Evolutionary conservation across 1,284 basidiomycete genomes (phyloP).

Genomic region (Rhodotorula sp.): DNA sequence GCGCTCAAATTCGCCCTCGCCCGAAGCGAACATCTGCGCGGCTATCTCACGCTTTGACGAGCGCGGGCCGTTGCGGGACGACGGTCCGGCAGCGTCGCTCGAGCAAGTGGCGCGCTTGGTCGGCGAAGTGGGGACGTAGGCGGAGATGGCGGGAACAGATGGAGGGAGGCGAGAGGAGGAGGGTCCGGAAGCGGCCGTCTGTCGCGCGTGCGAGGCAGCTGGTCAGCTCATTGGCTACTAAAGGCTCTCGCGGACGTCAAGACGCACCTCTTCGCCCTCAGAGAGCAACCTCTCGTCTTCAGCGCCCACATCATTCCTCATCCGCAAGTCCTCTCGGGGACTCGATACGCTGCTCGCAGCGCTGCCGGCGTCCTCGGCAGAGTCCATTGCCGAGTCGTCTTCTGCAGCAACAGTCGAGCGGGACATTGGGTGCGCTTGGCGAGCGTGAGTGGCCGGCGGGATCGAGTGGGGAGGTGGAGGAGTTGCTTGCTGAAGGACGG

Average conservation of each 20-base stretch:
- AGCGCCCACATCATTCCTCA: no score
- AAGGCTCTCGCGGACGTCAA: background rate
- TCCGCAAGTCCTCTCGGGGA: constrained; percentile 1
- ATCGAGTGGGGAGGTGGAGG: background rate
- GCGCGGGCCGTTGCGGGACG: background rate
- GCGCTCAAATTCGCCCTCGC: constrained; percentile 1
- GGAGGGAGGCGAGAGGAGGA: background rate
- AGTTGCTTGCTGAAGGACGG: background rate
- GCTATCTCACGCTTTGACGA: background rate
- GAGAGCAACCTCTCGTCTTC: background rate
- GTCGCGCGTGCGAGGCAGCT: background rate
- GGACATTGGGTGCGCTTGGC: background rate
- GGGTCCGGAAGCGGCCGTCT: background rate
- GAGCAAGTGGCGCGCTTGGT: background rate
- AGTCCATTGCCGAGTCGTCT: constrained; percentile 8
- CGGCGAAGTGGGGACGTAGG: background rate
- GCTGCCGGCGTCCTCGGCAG: constrained; percentile 5
- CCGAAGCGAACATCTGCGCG: background rate
- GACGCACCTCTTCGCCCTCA: background rate
- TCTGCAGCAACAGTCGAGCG: background rate
- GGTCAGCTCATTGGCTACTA: background rate
- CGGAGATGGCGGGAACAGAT: background rate
- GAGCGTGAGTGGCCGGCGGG: background rate
- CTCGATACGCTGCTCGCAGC: constrained; percentile 6
- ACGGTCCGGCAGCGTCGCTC: background rate